A percentile compares a stretch with the other conserved stretches of the same genome.
Evolutionary conservation across 164 flowering plant genomes (phyloP).

Genomic region (Macadamia integrifolia): DNA sequence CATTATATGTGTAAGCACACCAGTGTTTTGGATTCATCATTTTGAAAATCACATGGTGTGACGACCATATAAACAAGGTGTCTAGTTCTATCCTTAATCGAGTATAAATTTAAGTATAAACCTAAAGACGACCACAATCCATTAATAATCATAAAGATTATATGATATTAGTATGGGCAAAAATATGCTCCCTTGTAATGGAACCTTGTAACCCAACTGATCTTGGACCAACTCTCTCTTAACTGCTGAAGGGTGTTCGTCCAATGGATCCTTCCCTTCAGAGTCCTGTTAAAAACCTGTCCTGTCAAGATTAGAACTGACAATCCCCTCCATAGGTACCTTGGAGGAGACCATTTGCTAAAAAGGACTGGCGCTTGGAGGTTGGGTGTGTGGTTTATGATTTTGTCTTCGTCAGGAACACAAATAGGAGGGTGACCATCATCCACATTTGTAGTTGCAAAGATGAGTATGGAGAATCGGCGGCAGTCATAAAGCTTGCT

Average conservation of each 20-base stretch:
- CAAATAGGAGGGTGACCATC: constrained; percentile 39
- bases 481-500: constrained; percentile 12
- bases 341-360: constrained; percentile 79
- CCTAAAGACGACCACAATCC: too few species aligned
- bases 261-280: constrained; percentile 74
- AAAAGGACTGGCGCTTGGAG: constrained; percentile 26
- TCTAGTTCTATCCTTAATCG: too few species aligned
- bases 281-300: constrained; percentile 55
- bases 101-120: too few species aligned
- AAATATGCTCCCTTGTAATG: too few species aligned
- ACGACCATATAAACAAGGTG: too few species aligned
- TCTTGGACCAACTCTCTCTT: constrained; percentile 77
- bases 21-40: too few species aligned
- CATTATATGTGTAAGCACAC: too few species aligned
- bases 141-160: too few species aligned
- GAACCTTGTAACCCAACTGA: constrained; percentile 56
- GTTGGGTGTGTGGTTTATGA: constrained; percentile 20
- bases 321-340: constrained; percentile 77
- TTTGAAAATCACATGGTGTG: too few species aligned
- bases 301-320: constrained; percentile 69
- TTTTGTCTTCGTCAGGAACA: constrained; percentile 29
- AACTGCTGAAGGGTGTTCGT: constrained; percentile 83
- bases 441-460: constrained; percentile 23
- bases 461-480: constrained; percentile 9
- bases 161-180: too few species aligned